Evolutionary conservation across 805 yeast species (phyloP).

Genomic region (Myxozyma nipponensis): DNA sequence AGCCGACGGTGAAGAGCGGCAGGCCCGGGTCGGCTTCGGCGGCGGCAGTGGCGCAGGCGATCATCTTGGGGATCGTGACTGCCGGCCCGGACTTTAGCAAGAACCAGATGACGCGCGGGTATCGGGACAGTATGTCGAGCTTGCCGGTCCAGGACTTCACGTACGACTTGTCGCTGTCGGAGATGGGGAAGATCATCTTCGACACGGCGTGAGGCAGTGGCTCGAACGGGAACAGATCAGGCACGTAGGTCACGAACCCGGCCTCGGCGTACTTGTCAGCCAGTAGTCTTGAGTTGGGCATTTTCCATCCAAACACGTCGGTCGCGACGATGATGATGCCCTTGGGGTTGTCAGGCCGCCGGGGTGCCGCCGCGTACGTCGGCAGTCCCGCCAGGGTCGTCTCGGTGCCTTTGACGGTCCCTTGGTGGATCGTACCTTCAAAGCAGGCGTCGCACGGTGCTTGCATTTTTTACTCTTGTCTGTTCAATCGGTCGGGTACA

Average conservation of each 20-base stretch:
- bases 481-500: no score
- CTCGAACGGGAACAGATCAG: slow-evolving; percentile 16
- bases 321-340: slow-evolving; percentile 12
- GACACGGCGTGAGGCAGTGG: background rate
- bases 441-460: slow-evolving; percentile 8
- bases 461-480: no score
- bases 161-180: background rate
- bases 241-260: slow-evolving; percentile 9
- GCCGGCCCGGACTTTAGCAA: slow-evolving; percentile 1
- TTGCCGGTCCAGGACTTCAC: background rate
- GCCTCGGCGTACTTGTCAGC: slow-evolving; percentile 22
- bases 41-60: background rate
- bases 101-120: slow-evolving; percentile 1
- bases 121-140: background rate
- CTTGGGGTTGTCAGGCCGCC: slow-evolving; percentile 7
- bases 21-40: background rate
- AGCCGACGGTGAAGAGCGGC: slow-evolving; percentile 10
- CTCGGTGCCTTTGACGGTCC: slow-evolving; percentile 8
- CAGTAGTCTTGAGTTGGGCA: slow-evolving; percentile 15
- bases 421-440: slow-evolving; percentile 7
- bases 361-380: slow-evolving; percentile 3
- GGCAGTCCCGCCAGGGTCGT: background rate
- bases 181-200: background rate
- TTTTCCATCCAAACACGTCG: slow-evolving; percentile 22
- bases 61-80: slow-evolving; percentile 3